These are phyloP conservation scores for Sextonia rubra DNA, from an alignment of 164 flowering plant genomes.

Conservation along the genomic window DNA sequence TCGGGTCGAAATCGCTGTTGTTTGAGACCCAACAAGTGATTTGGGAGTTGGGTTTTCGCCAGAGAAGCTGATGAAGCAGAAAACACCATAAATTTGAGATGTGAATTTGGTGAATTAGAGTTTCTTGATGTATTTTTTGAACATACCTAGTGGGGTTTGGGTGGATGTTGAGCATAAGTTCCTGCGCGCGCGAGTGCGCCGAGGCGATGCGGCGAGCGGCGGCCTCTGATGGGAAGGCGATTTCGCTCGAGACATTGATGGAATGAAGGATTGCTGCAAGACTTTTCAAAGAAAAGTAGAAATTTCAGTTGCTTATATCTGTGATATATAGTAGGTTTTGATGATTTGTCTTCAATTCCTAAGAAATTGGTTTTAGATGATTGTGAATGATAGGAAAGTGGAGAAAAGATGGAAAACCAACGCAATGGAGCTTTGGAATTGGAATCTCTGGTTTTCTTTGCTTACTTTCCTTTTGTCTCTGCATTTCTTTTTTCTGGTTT, in stretches of 20 bases:
- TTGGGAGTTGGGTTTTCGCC: slow-evolving; percentile 37
- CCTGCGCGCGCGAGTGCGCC: slow-evolving; percentile 46
- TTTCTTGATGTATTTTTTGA: no score
- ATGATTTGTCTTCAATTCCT: no score
- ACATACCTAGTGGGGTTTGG: slow-evolving; percentile 51
- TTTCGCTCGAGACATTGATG: slow-evolving; percentile 18
- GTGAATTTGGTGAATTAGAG: background rate
- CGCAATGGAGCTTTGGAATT: background rate
- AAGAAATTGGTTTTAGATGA: background rate
- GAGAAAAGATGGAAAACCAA: background rate
- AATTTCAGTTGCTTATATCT: background rate
- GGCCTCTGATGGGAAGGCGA: slow-evolving; percentile 48
- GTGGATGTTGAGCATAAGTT: slow-evolving; percentile 37
- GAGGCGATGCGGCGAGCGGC: slow-evolving; percentile 60
- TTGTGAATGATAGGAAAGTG: background rate
- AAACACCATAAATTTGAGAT: background rate
- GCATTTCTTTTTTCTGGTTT: background rate
- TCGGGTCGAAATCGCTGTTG: slow-evolving; percentile 46
- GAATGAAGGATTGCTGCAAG: background rate
- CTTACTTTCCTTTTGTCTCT: background rate
- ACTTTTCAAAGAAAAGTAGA: background rate
- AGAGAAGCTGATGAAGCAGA: slow-evolving; percentile 34
- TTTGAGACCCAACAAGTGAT: slow-evolving; percentile 16
- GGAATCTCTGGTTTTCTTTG: background rate
- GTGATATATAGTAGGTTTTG: no score